Base-by-base conservation (phyloP, 2,329 filamentous ascomycete species). In the Phialophora tarda region DNA sequence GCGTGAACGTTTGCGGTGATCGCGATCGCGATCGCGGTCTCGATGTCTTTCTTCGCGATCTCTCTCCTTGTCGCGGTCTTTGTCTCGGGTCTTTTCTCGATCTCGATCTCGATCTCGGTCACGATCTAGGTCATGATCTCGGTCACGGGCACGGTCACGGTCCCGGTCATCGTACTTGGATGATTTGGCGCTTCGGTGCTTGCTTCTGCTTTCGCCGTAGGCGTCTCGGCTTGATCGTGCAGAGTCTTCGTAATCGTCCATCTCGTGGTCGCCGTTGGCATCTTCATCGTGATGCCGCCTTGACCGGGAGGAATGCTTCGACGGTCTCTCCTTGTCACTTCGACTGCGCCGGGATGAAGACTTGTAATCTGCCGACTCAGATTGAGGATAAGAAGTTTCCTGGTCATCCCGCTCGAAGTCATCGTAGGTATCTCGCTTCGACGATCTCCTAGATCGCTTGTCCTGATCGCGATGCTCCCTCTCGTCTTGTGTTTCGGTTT, bases 291-390 rank as follows among this genome's bases (percentile, higher is more conserved):
- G 82, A 56, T 84, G 82, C 28, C 84, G 84, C 30, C 82, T 82
- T 26, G 59, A 81, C 38, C 83, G 83, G 34, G 83, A 82, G 21
- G 81, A 73, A 34, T 74, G 65, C 71, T 78, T 74, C 24, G 68
- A 69, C 74, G 77, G 73, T 72, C 81, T 72, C n/a, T 86, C 83
- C 64, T 82, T 82, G 50, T 90, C 86, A 69, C 83, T 84, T 59
- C 85, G 88, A 71, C 87, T 88, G 68, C 87, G 86, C 72, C 88
- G 86, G 57, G 83, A 82, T 6, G 85, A 84, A 8, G 59, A 61
- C 62, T 83, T 86, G 44, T 82, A 82, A 34, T 72, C 71, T 4
- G 83, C 83, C 10, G 84, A 83, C 12, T 87, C 85, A 1, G 90
- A 91, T 64, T 89, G 84, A 0, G 88, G 88, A 59, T 85, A 84